These are phyloP conservation scores for Paxillus involutus DNA, from an alignment of 768 basidiomycete genomes.

Conservation along the genomic window DNA sequence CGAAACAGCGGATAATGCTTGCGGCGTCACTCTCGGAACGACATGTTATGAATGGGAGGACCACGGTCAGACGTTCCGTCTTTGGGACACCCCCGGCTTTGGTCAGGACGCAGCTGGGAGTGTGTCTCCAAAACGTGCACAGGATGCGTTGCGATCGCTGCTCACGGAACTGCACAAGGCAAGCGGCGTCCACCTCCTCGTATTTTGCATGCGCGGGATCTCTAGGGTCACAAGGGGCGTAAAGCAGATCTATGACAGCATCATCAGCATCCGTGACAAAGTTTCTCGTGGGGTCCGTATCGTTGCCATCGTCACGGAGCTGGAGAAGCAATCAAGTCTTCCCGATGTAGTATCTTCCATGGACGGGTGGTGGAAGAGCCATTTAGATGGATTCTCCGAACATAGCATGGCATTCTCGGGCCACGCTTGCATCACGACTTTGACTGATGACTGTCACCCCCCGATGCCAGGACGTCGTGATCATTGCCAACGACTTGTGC, in stretches of 20 bases:
- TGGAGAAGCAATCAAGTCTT: conserved; percentile 14
- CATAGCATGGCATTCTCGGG: conserved; percentile 22
- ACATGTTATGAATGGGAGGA: neutral
- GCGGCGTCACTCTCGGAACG: conserved; percentile 3
- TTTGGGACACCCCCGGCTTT: conserved; percentile 22
- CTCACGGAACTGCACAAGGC: conserved; percentile 1
- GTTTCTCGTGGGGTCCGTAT: conserved; percentile 6
- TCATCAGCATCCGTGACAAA: conserved; percentile 1
- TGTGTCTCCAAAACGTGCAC: neutral
- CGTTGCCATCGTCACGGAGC: conserved; percentile 19
- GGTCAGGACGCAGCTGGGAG: conserved; percentile 4
- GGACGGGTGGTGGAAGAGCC: conserved; percentile 34
- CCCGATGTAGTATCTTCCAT: conserved; percentile 10
- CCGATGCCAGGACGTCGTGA: neutral
- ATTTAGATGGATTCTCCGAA: conserved; percentile 21
- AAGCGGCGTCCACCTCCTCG: conserved; percentile 4
- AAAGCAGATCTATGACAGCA: conserved; percentile 5
- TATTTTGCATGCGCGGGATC: conserved; percentile 5
- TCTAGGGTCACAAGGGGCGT: conserved; percentile 2
- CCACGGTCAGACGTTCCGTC: neutral
- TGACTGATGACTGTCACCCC: conserved; percentile 4
- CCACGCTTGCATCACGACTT: conserved; percentile 35
- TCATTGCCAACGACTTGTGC: conserved; percentile 1
- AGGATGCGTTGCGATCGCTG: conserved; percentile 1
- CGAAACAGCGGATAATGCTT: neutral